Percentiles rank a stretch among this genome's conserved stretches.
These are phyloP conservation scores for Boletus sensibilis DNA, from an alignment of 768 basidiomycete species.

Conservation along the genomic window DNA sequence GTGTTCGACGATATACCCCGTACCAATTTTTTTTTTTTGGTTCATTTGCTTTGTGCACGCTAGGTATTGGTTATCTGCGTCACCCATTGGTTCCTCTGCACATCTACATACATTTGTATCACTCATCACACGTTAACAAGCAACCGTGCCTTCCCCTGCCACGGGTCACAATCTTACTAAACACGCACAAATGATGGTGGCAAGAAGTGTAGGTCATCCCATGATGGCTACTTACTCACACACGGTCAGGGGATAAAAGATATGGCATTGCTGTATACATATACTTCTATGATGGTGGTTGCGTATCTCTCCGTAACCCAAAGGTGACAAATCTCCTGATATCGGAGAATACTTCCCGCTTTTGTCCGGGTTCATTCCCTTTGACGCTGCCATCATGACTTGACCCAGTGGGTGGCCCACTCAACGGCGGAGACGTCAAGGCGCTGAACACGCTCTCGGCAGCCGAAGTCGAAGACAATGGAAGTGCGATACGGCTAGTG, in stretches of 20 bases:
- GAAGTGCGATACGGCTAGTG: slow-evolving; percentile 59
- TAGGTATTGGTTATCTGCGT: neutral
- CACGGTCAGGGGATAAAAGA: neutral
- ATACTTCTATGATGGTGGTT: slow-evolving; percentile 23
- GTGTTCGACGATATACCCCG: slow-evolving; percentile 18
- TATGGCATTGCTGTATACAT: neutral
- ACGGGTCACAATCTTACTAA: slow-evolving; percentile 1
- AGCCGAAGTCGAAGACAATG: slow-evolving; percentile 35
- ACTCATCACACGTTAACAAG: slow-evolving; percentile 13
- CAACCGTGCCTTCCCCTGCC: neutral
- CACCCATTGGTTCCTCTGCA: slow-evolving; percentile 5
- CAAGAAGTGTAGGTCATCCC: neutral
- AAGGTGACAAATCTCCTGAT: slow-evolving; percentile 88
- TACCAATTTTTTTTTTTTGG: neutral
- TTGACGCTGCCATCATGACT: slow-evolving; percentile 44
- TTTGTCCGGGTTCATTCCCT: slow-evolving; percentile 44
- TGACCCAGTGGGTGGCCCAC: slow-evolving; percentile 62
- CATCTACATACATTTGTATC: slow-evolving; percentile 15
- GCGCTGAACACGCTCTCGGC: slow-evolving; percentile 59
- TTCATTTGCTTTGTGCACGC: neutral
- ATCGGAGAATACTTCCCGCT: slow-evolving; percentile 84
- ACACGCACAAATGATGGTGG: slow-evolving; percentile 10
- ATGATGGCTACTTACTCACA: neutral
- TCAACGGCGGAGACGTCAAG: slow-evolving; percentile 58
- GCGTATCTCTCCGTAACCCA: slow-evolving; percentile 73